phyloP scores from a whole-genome alignment of 805 yeast genomes.

The Starmerella apis region DNA sequence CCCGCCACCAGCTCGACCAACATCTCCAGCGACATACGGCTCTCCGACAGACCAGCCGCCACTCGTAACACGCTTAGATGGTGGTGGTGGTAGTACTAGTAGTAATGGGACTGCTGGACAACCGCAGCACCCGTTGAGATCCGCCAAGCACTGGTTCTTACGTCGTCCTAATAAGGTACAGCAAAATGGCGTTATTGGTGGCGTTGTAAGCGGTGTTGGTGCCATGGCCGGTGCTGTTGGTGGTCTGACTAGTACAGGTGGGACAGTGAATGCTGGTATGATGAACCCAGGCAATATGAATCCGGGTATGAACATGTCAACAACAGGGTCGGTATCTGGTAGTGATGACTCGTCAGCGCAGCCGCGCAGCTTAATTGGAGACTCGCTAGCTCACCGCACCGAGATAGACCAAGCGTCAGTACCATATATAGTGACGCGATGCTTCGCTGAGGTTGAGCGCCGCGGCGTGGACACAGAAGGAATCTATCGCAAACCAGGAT shows the following conservation, averaged over 20 bases:
- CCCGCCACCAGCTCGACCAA: conserved; percentile 2
- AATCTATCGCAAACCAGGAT: conserved; percentile 81
- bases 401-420: conserved; percentile 46
- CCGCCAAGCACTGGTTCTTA: conserved; percentile 21
- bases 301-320: background rate
- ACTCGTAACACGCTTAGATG: conserved; percentile 15
- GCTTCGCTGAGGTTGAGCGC: conserved; percentile 65
- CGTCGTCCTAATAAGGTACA: conserved; percentile 13
- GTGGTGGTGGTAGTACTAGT: background rate
- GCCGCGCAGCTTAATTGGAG: conserved; percentile 22
- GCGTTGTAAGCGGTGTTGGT: background rate
- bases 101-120: background rate
- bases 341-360: background rate
- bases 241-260: background rate
- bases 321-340: background rate
- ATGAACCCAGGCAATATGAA: background rate
- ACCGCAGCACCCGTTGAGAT: conserved; percentile 13
- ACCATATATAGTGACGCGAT: conserved; percentile 62
- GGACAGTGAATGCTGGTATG: background rate
- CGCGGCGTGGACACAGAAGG: conserved; percentile 77
- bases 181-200: background rate
- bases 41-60: conserved; percentile 8
- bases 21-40: background rate
- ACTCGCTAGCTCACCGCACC: conserved; percentile 55
- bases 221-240: conserved; percentile 7